Percentiles rank a stretch among this genome's conserved stretches.
These are phyloP conservation scores for Crataegus laevigata DNA, from an alignment of 306 rosid genomes.

Conservation along the genomic window DNA sequence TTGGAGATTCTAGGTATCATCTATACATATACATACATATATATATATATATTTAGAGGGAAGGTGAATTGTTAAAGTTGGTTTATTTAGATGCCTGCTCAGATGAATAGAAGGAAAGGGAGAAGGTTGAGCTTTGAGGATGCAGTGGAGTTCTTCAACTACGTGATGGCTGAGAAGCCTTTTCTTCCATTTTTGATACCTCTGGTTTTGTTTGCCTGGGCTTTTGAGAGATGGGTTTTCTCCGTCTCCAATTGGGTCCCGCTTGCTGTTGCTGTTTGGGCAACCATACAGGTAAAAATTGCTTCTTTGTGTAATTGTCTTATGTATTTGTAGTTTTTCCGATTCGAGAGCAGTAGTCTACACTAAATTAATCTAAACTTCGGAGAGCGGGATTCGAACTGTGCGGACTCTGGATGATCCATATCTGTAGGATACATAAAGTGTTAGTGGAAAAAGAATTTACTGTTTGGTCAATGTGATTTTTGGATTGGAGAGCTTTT, in stretches of 20 bases:
- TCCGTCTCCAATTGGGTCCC: constrained; percentile 86
- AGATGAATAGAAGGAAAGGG: constrained; percentile 44
- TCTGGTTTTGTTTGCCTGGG: constrained; percentile 65
- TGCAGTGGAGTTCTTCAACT: constrained; percentile 42
- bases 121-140: constrained; percentile 34
- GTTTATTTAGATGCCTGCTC: constrained; percentile 14
- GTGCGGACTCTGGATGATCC: background rate
- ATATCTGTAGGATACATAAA: background rate
- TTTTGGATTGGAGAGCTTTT: background rate
- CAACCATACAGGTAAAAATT: constrained; percentile 65
- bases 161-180: constrained; percentile 49
- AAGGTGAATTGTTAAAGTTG: background rate
- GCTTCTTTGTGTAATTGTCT: background rate
- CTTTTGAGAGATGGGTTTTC: constrained; percentile 77
- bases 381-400: background rate
- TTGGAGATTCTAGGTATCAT: background rate
- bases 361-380: too few relatives aligned
- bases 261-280: constrained; percentile 66
- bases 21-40: too few relatives aligned
- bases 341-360: background rate
- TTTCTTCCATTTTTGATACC: constrained; percentile 46
- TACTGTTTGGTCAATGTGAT: background rate
- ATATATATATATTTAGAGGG: background rate
- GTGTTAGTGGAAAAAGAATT: background rate
- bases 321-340: background rate